Percentiles rank a stretch among this genome's conserved stretches.
Conservation (phyloP, 1,284 basidiomycete genomes). For the Trichosporon coremiiforme region DNA sequence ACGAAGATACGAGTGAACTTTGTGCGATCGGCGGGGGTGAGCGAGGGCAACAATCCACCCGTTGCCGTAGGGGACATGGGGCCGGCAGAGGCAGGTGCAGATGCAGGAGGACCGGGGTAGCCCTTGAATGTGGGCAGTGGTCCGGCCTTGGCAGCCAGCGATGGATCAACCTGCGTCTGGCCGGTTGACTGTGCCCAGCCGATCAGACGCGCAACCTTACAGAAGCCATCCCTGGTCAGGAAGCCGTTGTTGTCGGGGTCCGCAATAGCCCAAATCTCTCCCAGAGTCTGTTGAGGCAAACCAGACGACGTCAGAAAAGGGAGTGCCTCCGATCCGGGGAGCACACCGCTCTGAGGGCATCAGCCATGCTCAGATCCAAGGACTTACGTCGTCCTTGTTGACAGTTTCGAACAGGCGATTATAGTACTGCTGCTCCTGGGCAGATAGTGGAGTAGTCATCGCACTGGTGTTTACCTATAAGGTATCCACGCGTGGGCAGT, state of each 20-base stretch:
- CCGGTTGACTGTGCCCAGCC: slow-evolving; percentile 85
- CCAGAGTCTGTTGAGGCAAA: slow-evolving; percentile 73
- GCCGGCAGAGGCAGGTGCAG: slow-evolving; percentile 42
- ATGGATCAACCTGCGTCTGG: slow-evolving; percentile 37
- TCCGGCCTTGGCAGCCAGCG: slow-evolving; percentile 61
- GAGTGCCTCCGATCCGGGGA: slow-evolving; percentile 83
- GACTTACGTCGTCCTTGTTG: slow-evolving; percentile 51
- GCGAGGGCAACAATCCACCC: slow-evolving; percentile 60
- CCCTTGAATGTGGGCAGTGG: slow-evolving; percentile 80
- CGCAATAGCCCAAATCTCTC: slow-evolving; percentile 90
- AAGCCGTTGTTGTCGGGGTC: slow-evolving; percentile 93
- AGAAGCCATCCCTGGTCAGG: slow-evolving; percentile 80
- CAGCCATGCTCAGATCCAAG: neutral
- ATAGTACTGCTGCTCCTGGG: slow-evolving; percentile 51
- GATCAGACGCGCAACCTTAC: slow-evolving; percentile 83
- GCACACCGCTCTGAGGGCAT: slow-evolving; percentile 65
- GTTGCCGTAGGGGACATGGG: slow-evolving; percentile 57
- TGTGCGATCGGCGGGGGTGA: slow-evolving; percentile 75
- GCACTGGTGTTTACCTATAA: neutral
- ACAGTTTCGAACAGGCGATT: slow-evolving; percentile 51
- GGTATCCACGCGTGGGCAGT: neutral
- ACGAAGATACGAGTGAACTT: slow-evolving; percentile 82
- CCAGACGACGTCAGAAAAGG: slow-evolving; percentile 76
- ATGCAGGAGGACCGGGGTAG: slow-evolving; percentile 58
- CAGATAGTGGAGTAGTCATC: slow-evolving; percentile 23